Evolutionary conservation across 345 rosid species (phyloP).

Genomic region (Turnera subulata): DNA sequence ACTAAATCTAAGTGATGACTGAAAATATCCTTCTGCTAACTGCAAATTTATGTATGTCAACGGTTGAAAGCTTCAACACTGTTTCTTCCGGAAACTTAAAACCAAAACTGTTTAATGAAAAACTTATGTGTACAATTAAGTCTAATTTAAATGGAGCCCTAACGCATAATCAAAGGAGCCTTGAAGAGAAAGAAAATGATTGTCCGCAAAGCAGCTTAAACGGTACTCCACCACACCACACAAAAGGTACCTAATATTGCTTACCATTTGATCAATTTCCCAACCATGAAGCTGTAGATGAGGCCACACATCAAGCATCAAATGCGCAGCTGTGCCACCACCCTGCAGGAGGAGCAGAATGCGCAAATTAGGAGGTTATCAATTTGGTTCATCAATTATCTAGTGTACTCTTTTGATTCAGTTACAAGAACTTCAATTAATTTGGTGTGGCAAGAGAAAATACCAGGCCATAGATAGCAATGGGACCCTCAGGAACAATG

Average conservation of each 20-base stretch:
- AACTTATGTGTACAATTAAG: too few species aligned
- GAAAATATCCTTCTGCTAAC: too few species aligned
- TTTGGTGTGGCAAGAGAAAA: background rate
- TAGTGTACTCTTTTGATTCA: too few species aligned
- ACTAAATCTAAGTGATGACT: too few species aligned
- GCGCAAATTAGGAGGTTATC: background rate
- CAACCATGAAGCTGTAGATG: constrained; percentile 66
- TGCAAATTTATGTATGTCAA: too few species aligned
- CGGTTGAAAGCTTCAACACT: too few species aligned
- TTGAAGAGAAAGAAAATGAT: background rate
- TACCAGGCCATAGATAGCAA: constrained; percentile 83
- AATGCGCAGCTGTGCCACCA: constrained; percentile 87
- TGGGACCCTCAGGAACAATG: constrained; percentile 62
- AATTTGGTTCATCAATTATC: background rate
- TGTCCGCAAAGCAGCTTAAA: background rate
- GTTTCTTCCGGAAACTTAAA: too few species aligned
- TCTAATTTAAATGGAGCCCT: too few species aligned
- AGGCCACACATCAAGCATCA: constrained; percentile 83
- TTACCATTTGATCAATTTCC: constrained; percentile 72
- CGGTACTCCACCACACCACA: too few species aligned
- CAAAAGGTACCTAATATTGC: too few species aligned
- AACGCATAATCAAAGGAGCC: too few species aligned
- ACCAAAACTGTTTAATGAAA: too few species aligned
- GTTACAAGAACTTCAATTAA: background rate
- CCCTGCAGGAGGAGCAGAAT: constrained; percentile 38